Base-by-base conservation (phyloP, 768 basidiomycete genomes). In the Auriculariales sp. region DNA sequence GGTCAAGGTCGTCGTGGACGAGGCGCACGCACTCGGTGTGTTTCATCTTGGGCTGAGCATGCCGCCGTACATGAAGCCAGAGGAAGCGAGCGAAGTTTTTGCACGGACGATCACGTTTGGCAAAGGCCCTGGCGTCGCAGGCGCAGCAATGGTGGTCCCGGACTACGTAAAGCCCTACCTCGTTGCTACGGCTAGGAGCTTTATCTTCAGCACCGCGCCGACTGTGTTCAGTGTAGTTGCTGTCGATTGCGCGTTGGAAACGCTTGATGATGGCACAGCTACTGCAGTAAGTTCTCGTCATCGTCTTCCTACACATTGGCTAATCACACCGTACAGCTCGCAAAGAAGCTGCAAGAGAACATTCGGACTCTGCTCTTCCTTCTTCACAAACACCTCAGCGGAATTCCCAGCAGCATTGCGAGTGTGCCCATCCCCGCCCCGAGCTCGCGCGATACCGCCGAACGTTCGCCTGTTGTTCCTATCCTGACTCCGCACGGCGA, bases 161-260 rank as follows among this genome's bases (percentile, higher is more conserved):
- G 70, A 73, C 1, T 67, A 87, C 10, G 72, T 94, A 39, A 79
- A 83, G 10, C 77, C 85, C 54, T 95, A 91, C 64, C 68, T 97
- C 19, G 65, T 95, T 55, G 97, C 97, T 61, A 97, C 93, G 63
- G 91, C 91, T 0, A 74, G 93, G 25, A 76, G 90, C 2, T 69
- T 97, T 46, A 87, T 97, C 47, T 97, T 91, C 66, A 95, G 91
- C 2, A 97, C 94, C 0, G 77, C 88, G 0, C 72, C 89, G 52
- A 80, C 81, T 52, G 77, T 79, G 56, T 74, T 81, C 11, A 90
- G 79, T 58, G 73, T 93, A 34, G 67, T 90, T 42, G 80, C 86
- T 0, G 74, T 81, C 12, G 75, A 79, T 39, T 82, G 80, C 54
- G 81, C 86, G 0, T 83, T 92, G 60, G 89, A 92, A 58, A 62